Percentiles rank a stretch among this genome's conserved stretches.
Evolutionary conservation across 768 basidiomycete species (phyloP).

Genomic region (Xanthoconium purpureum): DNA sequence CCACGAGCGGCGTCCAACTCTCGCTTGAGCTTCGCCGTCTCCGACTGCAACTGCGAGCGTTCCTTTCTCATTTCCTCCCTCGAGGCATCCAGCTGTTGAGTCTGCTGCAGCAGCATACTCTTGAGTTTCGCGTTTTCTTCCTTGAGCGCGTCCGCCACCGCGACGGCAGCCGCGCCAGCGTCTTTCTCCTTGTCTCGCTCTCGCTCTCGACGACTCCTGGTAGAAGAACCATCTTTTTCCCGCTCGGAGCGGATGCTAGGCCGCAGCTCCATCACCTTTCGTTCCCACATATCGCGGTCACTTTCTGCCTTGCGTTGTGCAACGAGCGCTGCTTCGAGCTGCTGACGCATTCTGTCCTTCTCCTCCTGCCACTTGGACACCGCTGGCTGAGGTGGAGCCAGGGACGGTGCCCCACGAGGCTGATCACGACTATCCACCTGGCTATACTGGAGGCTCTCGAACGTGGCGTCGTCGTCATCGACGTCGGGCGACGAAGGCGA

Average conservation of each 20-base stretch:
- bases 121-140: conserved; percentile 28
- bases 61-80: conserved; percentile 13
- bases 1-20: conserved; percentile 9
- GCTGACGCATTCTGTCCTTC: conserved; percentile 2
- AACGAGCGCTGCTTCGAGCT: conserved; percentile 12
- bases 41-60: conserved; percentile 7
- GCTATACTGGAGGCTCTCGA: conserved; percentile 21
- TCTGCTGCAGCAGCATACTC: conserved; percentile 15
- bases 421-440: conserved; percentile 13
- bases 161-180: neutral
- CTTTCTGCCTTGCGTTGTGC: conserved; percentile 16
- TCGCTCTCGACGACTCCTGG: conserved; percentile 16
- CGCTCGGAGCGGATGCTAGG: conserved; percentile 4
- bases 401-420: neutral
- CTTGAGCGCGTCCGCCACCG: conserved; percentile 9
- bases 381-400: neutral
- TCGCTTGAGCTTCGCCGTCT: conserved; percentile 12
- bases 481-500: conserved; percentile 14
- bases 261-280: conserved; percentile 19
- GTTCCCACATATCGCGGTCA: conserved; percentile 23
- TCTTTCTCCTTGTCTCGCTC: conserved; percentile 19
- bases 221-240: conserved; percentile 15
- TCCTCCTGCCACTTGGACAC: conserved; percentile 9
- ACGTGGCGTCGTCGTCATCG: conserved; percentile 19
- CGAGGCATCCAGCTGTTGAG: conserved; percentile 8